Evolutionary conservation across 2,329 filamentous ascomycete genomes (phyloP), one percentile per base, ranked within the genome.

Genomic region (Madurella fahalii): DNA sequence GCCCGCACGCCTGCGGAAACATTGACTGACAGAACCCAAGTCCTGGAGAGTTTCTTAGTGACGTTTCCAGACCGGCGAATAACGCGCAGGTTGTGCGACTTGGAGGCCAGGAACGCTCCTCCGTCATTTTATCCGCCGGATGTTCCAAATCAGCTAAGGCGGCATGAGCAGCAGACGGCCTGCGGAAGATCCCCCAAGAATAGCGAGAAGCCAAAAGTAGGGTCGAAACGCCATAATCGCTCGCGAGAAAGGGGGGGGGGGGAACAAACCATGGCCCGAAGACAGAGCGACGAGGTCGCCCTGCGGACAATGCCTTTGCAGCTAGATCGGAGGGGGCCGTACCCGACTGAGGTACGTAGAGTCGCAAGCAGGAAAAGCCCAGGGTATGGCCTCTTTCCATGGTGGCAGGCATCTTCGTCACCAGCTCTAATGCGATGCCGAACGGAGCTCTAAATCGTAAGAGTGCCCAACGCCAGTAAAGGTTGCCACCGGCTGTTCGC

Each of bases 61-160:
- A 25, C 20, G 41, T 40, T 20, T 32, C 12, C 39, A 49, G 9
- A 37, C 48, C 31, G 48, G 43, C 44, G 49, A 46, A 18, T 40
- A 47, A 32, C 25, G 40, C 25, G 49, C 41, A 41, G 46, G 45
- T 18, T 50, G 45, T 49, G 37, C 30, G 17, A 32, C 15, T 15
- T 46, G 32, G 40, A 31, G 11, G n/a, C 48, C 17, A 50, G 32
- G 39, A n/a, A 47, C 15, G 15, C 30, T 34, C n/a, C 16, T 25
- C 47, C 32, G 46, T 34, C 46, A 59, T 59, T 59, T 59, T 58
- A 59, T 39, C 58, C 58, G 54, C 52, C 58, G 54, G 44, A 20
- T 50, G 34, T 34, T 47, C 40, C 39, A 52, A 39, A 46, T 53
- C 53, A 53, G 53, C 48, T 50, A 32, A 25, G 39, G 50, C 53